Evolutionary conservation across 345 rosid species (phyloP), one percentile per base, ranked within the genome.

Genomic region (Murraya koenigii): DNA sequence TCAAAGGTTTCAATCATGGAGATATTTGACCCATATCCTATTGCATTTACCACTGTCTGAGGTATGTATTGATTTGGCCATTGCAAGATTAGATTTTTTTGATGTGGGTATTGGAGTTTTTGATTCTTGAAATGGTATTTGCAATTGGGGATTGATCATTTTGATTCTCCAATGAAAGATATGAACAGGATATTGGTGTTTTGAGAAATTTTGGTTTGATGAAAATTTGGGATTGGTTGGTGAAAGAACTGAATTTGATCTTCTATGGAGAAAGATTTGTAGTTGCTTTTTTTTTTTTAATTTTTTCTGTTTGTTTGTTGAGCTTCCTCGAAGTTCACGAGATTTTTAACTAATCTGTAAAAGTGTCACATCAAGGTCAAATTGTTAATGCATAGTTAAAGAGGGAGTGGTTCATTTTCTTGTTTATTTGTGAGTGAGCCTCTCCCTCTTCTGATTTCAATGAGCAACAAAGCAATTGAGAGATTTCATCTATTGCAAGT

Each of bases 401-500:
- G 55, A 28, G 25, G 35, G n/a, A 71, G 56, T 28, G 47, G 63
- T 69, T 52, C 36, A 30, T 49, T 80, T 75, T 15, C 33, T 79
- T 61, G 41, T 61, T 44, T 30, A 26, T 67, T 72, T 47, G 64
- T 75, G 7, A 69, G 60, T 22, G 47, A 39, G 52, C 59, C 28
- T 66, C 47, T 65, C 73, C 55, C 78, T 58, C 49, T 72, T 25
- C 15, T n/a, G 11, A 55, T 70, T 76, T 49, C 71, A 41, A 59
- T 66, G 36, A 78, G 52, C 58, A 60, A 41, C 78, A 41, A 33
- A 69, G 54, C 35, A 33, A 25, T 77, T 77, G 81, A 75, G 81
- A 79, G 82, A 75, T 74, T 71, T 75, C 71, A 75, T 80, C 66
- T 32, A 35, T 77, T 81, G 58, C 20, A 77, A 54, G 80, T 75